These are phyloP conservation scores for Populus euphratica DNA, from an alignment of 345 rosid species.

Conservation along the genomic window DNA sequence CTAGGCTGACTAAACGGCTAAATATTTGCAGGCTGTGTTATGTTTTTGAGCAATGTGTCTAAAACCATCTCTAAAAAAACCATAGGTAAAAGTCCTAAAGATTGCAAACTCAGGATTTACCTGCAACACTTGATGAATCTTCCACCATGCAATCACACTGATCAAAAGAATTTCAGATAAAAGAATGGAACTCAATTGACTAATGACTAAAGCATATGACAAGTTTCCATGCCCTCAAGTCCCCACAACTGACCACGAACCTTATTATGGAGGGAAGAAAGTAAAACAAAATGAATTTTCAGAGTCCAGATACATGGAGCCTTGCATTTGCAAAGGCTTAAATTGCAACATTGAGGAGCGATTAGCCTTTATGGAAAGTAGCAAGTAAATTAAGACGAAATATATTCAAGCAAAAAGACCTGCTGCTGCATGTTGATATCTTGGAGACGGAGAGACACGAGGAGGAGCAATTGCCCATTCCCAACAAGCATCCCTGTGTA, in stretches of 20 bases:
- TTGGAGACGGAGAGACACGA: conserved; percentile 79
- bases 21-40: not conserved
- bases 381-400: not conserved
- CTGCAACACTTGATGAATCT: conserved; percentile 94
- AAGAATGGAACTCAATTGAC: no score
- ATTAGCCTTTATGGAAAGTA: not conserved
- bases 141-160: conserved; percentile 92
- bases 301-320: conserved; percentile 97
- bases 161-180: no score
- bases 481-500: conserved; percentile 80
- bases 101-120: conserved; percentile 30
- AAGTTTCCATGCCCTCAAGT: no score
- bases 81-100: not conserved
- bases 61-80: not conserved
- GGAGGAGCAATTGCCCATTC: conserved; percentile 99
- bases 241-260: no score
- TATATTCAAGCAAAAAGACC: no score
- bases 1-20: no score
- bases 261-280: no score
- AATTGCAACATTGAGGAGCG: conserved; percentile 11
- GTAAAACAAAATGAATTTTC: conserved; percentile 72
- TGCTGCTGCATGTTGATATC: no score
- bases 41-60: not conserved
- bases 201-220: no score
- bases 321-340: conserved; percentile 85